These are phyloP conservation scores for Daldinia sp. DNA, from an alignment of 2,329 filamentous ascomycete species.

Conservation along the genomic window DNA sequence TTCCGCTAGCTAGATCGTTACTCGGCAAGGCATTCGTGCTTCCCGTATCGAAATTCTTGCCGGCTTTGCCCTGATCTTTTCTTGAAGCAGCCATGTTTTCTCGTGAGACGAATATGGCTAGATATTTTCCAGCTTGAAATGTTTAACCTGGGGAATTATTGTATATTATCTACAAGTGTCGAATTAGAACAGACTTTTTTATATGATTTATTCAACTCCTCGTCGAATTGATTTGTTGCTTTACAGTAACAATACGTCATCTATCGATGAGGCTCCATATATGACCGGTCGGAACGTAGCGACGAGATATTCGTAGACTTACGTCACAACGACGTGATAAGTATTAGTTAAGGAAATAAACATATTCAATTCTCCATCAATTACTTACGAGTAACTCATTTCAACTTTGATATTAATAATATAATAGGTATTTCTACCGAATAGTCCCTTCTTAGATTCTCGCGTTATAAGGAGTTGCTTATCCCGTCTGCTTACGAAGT, in stretches of 20 bases:
- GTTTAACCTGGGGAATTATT: no score
- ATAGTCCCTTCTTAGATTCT: no score
- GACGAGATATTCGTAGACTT: slow-evolving; percentile 3
- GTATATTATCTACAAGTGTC: background rate
- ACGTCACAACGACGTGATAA: slow-evolving; percentile 17
- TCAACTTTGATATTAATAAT: no score
- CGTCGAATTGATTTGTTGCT: background rate
- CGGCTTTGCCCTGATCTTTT: slow-evolving; percentile 16
- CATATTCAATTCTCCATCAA: background rate
- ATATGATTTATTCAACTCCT: background rate
- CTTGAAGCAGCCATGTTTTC: background rate
- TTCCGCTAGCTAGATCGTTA: slow-evolving; percentile 20
- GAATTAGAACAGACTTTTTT: background rate
- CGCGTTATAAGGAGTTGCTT: no score
- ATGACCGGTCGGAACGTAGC: slow-evolving; percentile 1
- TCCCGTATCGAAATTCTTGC: slow-evolving; percentile 42
- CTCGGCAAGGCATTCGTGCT: slow-evolving; percentile 14
- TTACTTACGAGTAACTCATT: no score
- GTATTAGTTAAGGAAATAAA: background rate
- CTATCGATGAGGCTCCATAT: slow-evolving; percentile 5
- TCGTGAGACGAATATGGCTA: background rate
- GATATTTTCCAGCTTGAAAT: no score
- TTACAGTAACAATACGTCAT: slow-evolving; percentile 20
- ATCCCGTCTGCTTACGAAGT: no score
- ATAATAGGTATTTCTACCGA: no score